Base-by-base conservation (phyloP, 306 rosid genomes). In the Macrotyloma uniflorum region DNA sequence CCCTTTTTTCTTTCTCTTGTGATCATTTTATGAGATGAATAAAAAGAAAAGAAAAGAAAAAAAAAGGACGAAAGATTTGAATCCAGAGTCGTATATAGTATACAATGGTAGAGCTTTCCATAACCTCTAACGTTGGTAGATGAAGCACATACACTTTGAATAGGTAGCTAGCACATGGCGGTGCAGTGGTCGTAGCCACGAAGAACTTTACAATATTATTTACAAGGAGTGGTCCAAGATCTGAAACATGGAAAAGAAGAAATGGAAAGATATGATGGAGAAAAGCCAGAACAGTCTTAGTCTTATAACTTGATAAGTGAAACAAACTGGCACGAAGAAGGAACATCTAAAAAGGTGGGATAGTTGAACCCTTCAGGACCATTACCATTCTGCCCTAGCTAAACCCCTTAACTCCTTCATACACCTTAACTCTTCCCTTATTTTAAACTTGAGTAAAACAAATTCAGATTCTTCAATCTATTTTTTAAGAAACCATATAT, bases 211-310 rank as follows among this genome's bases (percentile, higher is more conserved):
- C 22, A 15, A 18, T n/a, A 8, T 8, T 22, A 22, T 22, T 50
- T 42, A 22, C 28, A 35, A 8, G 20, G 36, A 16, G 80, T 86
- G 89, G 83, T 72, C 87, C 86, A 78, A 45, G 20, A 45, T 58
- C 16, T 62, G 28, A 10, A 32, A 13, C 54, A 23, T 23, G 4
- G 30, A 11, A 46, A 53, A 23, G 12, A 15, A 32, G 22, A 32
- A 62, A 12, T 1, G 13, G 57, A 18, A 50, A 50, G 70, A 40
- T 15, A 55, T 55, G 59, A 55, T 55, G 36, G 36, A 10, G 18
- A 23, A 51, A 53, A 20, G 67, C 49, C 20, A 9, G 67, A 70
- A 45, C 36, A 18, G 58, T 11, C 54, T 20, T 24, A 50, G 11
- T n/a, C 45, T 70, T 50, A 13, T 36, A 42, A 63, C 19, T 59